Evolutionary conservation across 495 filamentous ascomycete species (phyloP), one percentile per base, ranked within the genome.

Genomic region (Penicillium cinerascens): DNA sequence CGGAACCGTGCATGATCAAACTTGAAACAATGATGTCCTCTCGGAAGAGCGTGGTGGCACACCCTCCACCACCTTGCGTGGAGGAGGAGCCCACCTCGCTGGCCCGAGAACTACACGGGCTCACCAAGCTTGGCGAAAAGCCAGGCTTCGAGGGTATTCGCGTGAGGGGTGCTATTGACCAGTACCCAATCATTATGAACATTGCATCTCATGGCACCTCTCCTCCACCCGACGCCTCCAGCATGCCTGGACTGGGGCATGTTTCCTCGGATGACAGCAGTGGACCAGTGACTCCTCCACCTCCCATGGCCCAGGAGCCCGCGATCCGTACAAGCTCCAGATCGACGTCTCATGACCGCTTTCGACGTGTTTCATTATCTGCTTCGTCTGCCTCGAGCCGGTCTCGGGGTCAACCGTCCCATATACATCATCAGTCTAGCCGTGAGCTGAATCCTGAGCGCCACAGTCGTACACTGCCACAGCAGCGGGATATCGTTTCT

Each of bases 11-110:
- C 41, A 59, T 61, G 63, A 55, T 17, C 27, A 56, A 37, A 49
- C 2, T 13, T 41, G 13, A 25, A 41, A 57, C 55, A 27, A 73
- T 73, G 71, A 63, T 56, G 49, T 65, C 47, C 42, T 47, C 51
- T 41, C 52, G 52, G 35, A 41, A 23, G 41, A 27, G 37, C 37
- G 38, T 38, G 41, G 27, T 26, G 47, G 29, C 66, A 29, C 70
- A 69, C 66, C 73, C 75, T 21, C 76, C 75, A 11, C 61, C 56
- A 43, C 75, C 76, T 25, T 71, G 45, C 39, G 76, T 73, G 23
- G 76, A 79, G 44, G 75, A 78, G 45, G 76, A 79, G 51, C 50
- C 56, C 16, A 59, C 52, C 11, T 71, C 76, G 25, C 68, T 79
- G 9, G 62, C 69, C 22, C 67, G 69, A 52, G 76, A 79, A 56